Conservation (phyloP, 2,329 filamentous ascomycete genomes). For the Nothopassalora personata region DNA sequence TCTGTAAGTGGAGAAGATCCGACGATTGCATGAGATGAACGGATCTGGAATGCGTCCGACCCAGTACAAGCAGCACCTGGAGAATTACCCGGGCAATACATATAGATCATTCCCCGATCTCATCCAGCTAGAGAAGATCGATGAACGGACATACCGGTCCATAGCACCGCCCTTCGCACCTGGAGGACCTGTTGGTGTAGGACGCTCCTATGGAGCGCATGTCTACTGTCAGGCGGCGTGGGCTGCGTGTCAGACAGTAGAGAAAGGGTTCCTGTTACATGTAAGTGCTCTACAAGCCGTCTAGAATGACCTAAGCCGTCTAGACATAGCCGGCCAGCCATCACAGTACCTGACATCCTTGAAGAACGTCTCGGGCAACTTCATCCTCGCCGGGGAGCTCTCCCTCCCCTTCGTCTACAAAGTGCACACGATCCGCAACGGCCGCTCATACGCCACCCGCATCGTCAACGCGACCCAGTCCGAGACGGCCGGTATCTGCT, state of each 20-base stretch:
- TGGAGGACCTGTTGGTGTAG: conserved; percentile 30
- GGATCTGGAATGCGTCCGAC: conserved; percentile 14
- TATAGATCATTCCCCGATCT: conserved; percentile 39
- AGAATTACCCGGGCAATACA: conserved; percentile 24
- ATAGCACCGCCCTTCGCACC: conserved; percentile 41
- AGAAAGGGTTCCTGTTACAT: conserved; percentile 47
- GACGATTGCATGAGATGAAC: background rate
- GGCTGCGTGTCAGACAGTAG: conserved; percentile 52
- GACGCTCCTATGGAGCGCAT: conserved; percentile 51
- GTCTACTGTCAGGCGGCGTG: conserved; percentile 55
- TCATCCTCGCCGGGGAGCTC: conserved; percentile 45
- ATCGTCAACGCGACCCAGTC: conserved; percentile 49
- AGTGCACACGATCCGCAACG: conserved; percentile 48
- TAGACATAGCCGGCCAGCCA: too few relatives aligned
- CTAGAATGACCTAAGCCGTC: too few relatives aligned
- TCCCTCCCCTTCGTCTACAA: conserved; percentile 48
- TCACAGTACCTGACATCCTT: background rate
- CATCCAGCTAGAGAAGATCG: conserved; percentile 38
- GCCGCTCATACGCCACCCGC: conserved; percentile 48
- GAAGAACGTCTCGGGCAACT: conserved; percentile 50
- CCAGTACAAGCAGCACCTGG: conserved; percentile 4
- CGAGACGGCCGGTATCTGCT: conserved; percentile 43
- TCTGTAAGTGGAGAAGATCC: too few relatives aligned
- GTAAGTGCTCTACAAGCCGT: conserved; percentile 33
- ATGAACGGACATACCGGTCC: conserved; percentile 37